These are phyloP conservation scores for Bolboschoenus planiculmis DNA, from an alignment of 176 grass and related monocot genomes.

Conservation along the genomic window DNA sequence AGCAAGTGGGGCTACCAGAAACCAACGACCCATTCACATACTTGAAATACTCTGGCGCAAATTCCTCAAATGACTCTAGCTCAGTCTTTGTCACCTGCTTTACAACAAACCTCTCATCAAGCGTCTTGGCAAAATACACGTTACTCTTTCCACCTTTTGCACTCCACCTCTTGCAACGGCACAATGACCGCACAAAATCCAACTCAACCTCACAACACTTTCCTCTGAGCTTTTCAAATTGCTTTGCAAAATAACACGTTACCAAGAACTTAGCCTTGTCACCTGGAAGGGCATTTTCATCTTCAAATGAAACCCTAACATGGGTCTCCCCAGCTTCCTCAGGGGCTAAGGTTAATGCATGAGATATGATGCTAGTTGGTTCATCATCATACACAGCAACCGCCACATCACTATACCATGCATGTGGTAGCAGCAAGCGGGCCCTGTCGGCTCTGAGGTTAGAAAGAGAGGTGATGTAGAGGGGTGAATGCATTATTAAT, in stretches of 20 bases:
- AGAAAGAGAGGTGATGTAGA: conserved; percentile 41
- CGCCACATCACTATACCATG: conserved; percentile 38
- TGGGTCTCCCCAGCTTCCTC: conserved; percentile 52
- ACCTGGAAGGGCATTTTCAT: conserved; percentile 52
- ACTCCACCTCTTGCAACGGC: conserved; percentile 84
- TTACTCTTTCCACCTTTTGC: conserved; percentile 97
- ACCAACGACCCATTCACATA: conserved; percentile 52
- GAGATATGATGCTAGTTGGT: conserved; percentile 74
- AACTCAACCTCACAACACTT: conserved; percentile 57
- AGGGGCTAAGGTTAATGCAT: conserved; percentile 47
- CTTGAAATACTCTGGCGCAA: conserved; percentile 76
- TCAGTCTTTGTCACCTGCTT: conserved; percentile 93
- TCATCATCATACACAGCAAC: conserved; percentile 90
- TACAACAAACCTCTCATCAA: conserved; percentile 87
- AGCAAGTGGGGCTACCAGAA: conserved; percentile 61
- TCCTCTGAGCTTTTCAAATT: conserved; percentile 66
- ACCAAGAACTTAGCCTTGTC: conserved; percentile 79
- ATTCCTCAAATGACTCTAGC: conserved; percentile 84
- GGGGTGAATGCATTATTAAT: conserved; percentile 38
- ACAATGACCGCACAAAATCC: conserved; percentile 72
- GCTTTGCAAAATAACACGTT: conserved; percentile 73
- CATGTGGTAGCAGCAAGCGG: conserved; percentile 62
- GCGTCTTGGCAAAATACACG: conserved; percentile 90
- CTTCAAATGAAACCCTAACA: conserved; percentile 61
- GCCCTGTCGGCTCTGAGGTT: conserved; percentile 53